Conservation (phyloP, 2,329 filamentous ascomycete genomes). For the Colletotrichum sp. region DNA sequence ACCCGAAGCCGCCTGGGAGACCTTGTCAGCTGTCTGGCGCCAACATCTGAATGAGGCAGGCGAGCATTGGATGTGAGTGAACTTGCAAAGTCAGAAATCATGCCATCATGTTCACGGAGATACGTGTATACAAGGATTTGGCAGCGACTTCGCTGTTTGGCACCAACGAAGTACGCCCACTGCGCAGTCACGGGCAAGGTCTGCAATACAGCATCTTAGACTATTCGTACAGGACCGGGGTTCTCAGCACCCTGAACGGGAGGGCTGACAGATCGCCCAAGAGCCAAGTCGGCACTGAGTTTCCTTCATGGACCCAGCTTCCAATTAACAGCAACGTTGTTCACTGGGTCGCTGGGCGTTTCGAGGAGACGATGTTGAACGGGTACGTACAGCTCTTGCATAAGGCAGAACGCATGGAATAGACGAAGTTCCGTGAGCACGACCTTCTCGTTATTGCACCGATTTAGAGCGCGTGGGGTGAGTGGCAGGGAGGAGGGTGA, state of each 20-base stretch:
- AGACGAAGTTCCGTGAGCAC: not conserved
- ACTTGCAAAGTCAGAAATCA: not conserved
- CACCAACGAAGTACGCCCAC: not conserved
- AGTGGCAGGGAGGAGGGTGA: not conserved
- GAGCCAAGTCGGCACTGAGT: slow-evolving; percentile 7
- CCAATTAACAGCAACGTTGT: not conserved
- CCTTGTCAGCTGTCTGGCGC: slow-evolving; percentile 1
- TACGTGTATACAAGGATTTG: not conserved
- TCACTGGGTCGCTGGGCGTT: not conserved
- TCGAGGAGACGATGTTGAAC: not conserved
- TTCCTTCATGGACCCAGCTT: not conserved
- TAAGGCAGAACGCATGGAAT: not conserved
- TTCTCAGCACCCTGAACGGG: not conserved
- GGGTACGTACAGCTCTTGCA: not conserved
- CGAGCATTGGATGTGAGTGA: not conserved
- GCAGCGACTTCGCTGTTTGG: not conserved
- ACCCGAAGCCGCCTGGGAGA: not conserved
- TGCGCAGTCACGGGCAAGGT: not conserved
- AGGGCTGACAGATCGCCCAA: not conserved
- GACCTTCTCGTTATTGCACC: not conserved
- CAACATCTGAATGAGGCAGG: slow-evolving; percentile 1
- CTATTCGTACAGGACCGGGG: not conserved
- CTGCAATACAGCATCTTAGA: not conserved
- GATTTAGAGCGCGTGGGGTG: not conserved
- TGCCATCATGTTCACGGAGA: not conserved